Evolutionary conservation across 208 protist genomes (phyloP), one percentile per base, ranked within the genome.

Genomic region (Crithidia sp.): DNA sequence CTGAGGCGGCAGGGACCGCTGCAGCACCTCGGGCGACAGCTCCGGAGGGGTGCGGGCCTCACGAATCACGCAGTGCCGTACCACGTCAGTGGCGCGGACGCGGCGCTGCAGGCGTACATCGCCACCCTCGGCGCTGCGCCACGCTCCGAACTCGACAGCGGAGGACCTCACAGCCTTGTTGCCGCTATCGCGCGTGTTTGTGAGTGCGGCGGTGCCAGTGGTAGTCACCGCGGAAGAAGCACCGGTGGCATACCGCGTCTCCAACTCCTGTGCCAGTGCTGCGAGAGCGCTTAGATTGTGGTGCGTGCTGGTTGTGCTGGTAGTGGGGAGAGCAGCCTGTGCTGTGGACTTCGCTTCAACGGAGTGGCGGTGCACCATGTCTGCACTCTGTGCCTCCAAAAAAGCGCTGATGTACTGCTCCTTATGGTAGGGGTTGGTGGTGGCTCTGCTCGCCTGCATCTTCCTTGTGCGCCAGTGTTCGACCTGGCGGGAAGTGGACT

Each of bases 331-430:
- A 28, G 67, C 28, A n/a, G 40, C n/a, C 49, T 67, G 47, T 37
- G 49, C 19, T 10, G 41, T 14, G 5, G 61, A 36, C 28, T 47
- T 7, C 7, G 54, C 67, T 50, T 52, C 52, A 4, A 67, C 61
- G 13, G 47, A 45, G n/a, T 71, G 52, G n/a, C 39, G 36, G 37
- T 79, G 81, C 40, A 68, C 66, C 17, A 76, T 62, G 3, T 7
- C 53, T 2, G 69, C 73, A 63, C 86, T 91, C 44, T 90, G 75
- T 5, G 89, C 83, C 71, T 91, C 81, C 2, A 94, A 19, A 73
- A 83, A 94, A 0, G 89, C 89, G 40, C 54, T 83, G 60, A 94
- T 84, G 73, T 94, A 94, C 73, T 94, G 86, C 6, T 76, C 84
- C 55, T 90, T 94, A 71, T 85, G 66, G 52, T 85, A 87, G 5